A percentile compares a stretch with the other conserved stretches of the same genome.
phyloP scores from a whole-genome alignment of 2,329 filamentous ascomycete species.

The Cladosporium sp. region DNA sequence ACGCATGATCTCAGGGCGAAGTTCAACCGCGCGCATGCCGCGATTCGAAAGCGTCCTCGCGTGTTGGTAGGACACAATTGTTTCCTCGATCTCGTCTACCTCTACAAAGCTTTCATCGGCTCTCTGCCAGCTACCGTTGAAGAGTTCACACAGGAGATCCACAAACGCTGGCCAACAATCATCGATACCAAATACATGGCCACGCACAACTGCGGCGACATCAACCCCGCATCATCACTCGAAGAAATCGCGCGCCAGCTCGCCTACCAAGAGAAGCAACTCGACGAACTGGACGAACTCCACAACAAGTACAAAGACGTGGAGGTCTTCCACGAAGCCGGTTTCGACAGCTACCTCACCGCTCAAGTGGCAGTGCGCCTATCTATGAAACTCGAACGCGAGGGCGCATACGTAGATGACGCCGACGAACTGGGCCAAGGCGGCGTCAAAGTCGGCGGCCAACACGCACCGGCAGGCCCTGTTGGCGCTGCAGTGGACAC shows the following conservation, averaged over 20 bases:
- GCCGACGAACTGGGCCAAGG: conserved; percentile 17
- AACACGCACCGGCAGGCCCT: background rate
- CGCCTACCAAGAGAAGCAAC: conserved; percentile 36
- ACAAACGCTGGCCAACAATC: conserved; percentile 53
- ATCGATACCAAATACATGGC: conserved; percentile 63
- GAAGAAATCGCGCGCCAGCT: conserved; percentile 47
- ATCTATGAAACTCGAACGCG: conserved; percentile 47
- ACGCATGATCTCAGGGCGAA: conserved; percentile 33
- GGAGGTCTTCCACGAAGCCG: conserved; percentile 54
- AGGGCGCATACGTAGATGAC: conserved; percentile 31
- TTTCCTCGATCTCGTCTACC: conserved; percentile 60
- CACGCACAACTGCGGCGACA: conserved; percentile 51
- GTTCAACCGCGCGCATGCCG: conserved; percentile 37
- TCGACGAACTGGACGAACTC: conserved; percentile 36
- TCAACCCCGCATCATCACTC: conserved; percentile 47
- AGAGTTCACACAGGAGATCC: conserved; percentile 50
- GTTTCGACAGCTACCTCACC: conserved; percentile 59
- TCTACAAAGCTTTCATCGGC: conserved; percentile 61
- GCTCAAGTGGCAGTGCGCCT: conserved; percentile 56
- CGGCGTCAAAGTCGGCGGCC: conserved; percentile 15
- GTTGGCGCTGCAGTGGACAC: conserved; percentile 6
- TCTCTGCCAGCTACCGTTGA: conserved; percentile 50
- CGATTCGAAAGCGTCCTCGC: conserved; percentile 44
- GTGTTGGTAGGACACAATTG: conserved; percentile 62
- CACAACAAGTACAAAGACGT: conserved; percentile 39